Conservation (phyloP, 306 rosid species). For the Dalbergia cochinchinensis region DNA sequence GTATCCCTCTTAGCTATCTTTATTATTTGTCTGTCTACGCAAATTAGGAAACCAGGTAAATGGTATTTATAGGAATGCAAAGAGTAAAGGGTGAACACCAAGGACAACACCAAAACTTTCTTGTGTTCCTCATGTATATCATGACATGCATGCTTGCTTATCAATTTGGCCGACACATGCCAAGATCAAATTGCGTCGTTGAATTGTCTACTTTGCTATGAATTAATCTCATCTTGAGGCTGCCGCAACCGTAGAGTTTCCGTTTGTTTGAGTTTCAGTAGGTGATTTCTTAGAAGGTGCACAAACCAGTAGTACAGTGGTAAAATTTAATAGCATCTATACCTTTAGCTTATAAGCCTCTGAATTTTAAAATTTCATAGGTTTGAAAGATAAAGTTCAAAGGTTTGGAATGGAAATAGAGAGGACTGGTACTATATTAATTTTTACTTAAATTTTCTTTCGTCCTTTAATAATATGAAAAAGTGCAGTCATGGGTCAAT, state of each 20-base stretch:
- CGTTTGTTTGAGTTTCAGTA: neutral
- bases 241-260: neutral
- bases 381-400: no score
- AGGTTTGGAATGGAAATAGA: no score
- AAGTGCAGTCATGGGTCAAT: no score
- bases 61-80: constrained; percentile 41
- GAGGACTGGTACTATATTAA: no score
- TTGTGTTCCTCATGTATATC: neutral
- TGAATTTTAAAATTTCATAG: no score
- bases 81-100: neutral
- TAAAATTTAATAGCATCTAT: neutral
- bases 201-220: constrained; percentile 26
- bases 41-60: neutral
- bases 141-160: constrained; percentile 2
- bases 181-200: constrained; percentile 7
- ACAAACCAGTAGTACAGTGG: neutral
- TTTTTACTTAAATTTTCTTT: no score
- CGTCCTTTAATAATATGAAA: no score
- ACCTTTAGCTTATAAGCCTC: no score
- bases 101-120: neutral
- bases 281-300: constrained; percentile 12
- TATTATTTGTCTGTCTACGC: neutral
- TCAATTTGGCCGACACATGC: neutral
- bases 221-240: neutral
- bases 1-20: neutral